Percentiles rank a stretch among this genome's conserved stretches.
Evolutionary conservation across 1,284 basidiomycete genomes (phyloP).

Genomic region (Rhodotorula sp.): DNA sequence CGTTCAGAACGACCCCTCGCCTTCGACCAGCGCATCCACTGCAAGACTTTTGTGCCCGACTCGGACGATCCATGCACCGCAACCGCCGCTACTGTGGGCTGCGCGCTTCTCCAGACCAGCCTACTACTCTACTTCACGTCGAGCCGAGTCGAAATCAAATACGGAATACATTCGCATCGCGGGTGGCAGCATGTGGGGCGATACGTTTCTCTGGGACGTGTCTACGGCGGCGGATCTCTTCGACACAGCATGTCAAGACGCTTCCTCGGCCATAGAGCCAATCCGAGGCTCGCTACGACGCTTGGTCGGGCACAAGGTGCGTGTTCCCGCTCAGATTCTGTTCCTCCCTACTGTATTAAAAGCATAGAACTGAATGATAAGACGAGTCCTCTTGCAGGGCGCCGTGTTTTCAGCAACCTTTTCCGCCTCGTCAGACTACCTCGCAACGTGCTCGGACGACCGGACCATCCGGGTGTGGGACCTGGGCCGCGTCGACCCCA

Average conservation of each 20-base stretch:
- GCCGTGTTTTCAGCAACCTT: constrained; percentile 25
- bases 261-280: no score
- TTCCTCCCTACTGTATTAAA: no score
- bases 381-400: constrained; percentile 10
- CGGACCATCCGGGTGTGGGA: constrained; percentile 23
- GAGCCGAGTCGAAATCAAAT: no score
- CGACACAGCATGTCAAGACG: no score
- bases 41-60: not conserved
- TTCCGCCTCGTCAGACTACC: not conserved
- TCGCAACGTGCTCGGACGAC: constrained; percentile 27
- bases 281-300: not conserved
- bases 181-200: constrained; percentile 23
- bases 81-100: constrained; percentile 21
- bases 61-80: constrained; percentile 14
- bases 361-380: no score
- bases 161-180: not conserved
- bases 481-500: constrained; percentile 6
- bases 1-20: not conserved
- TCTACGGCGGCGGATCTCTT: not conserved
- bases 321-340: not conserved
- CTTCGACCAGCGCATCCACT: not conserved
- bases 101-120: constrained; percentile 10
- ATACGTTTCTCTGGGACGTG: constrained; percentile 27
- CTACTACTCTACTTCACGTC: not conserved
- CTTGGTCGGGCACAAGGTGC: constrained; percentile 13